Conservation (phyloP, 495 filamentous ascomycete species). For the Elasticomyces elasticus region DNA sequence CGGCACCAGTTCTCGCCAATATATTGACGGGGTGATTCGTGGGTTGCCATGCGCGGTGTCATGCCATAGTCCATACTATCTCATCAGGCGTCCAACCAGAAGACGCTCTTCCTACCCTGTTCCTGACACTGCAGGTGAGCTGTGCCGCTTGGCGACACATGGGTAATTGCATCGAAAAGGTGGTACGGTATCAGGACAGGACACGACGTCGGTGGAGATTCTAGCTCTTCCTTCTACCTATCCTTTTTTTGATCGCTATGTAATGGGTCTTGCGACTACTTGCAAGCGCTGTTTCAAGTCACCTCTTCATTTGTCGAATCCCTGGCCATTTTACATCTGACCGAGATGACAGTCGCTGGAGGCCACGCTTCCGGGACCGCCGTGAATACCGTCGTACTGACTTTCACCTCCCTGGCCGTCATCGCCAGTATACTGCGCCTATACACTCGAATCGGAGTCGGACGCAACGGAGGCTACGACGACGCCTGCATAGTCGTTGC, state of each 20-base stretch:
- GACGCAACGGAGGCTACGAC: slow-evolving; percentile 17
- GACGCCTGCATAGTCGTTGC: slow-evolving; percentile 21
- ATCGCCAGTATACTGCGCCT: slow-evolving; percentile 18
- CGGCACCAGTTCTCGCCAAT: background rate
- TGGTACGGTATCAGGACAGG: background rate
- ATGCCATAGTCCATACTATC: background rate
- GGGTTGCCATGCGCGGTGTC: background rate
- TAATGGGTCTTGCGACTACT: too few relatives aligned
- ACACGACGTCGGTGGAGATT: background rate
- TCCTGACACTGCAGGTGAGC: background rate
- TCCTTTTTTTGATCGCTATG: background rate
- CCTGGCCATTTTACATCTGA: too few relatives aligned
- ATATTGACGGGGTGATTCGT: background rate
- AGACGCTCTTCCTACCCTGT: background rate
- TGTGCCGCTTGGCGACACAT: background rate
- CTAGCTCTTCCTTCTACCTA: background rate
- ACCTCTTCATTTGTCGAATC: too few relatives aligned
- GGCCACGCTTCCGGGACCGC: slow-evolving; percentile 12
- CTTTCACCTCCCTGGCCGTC: slow-evolving; percentile 14
- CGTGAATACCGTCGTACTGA: background rate
- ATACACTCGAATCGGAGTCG: slow-evolving; percentile 20
- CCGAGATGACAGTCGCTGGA: background rate
- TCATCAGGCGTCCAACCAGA: background rate
- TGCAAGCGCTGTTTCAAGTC: too few relatives aligned
- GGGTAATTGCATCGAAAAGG: background rate